These are phyloP conservation scores for Xylaria bambusicola DNA, from an alignment of 495 filamentous ascomycete genomes.

Conservation along the genomic window DNA sequence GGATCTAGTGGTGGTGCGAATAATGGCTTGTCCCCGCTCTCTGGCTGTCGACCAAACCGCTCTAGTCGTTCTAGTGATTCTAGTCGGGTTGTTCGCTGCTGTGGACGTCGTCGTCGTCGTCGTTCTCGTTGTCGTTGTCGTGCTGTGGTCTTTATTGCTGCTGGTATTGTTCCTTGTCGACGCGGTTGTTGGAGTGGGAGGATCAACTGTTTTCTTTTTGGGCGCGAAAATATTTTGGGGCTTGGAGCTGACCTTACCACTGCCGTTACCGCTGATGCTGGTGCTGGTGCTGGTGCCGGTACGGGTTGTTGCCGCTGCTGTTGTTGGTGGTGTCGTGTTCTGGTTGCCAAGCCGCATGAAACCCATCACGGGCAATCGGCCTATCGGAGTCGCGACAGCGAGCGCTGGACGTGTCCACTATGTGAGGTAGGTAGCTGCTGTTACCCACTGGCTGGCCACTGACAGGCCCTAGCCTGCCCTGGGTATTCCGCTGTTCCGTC, in stretches of 20 bases:
- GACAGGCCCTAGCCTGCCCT: too few relatives aligned
- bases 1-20: background rate
- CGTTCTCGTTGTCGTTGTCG: background rate
- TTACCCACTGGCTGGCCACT: background rate
- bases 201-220: background rate
- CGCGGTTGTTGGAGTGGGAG: background rate
- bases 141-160: background rate
- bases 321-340: slow-evolving; percentile 8
- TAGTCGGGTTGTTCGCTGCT: too few relatives aligned
- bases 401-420: too few relatives aligned
- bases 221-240: background rate
- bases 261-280: background rate
- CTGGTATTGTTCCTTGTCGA: background rate
- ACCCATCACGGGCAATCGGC: background rate
- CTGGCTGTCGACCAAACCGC: background rate
- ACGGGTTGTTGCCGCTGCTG: background rate
- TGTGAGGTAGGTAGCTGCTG: too few relatives aligned
- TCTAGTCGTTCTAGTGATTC: background rate
- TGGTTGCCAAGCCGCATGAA: slow-evolving; percentile 5
- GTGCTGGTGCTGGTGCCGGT: slow-evolving; percentile 1
- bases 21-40: slow-evolving; percentile 14
- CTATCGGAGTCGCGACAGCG: background rate
- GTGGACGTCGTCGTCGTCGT: too few relatives aligned
- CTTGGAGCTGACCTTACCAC: background rate
- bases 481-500: too few relatives aligned